Percentiles rank a stretch among this genome's conserved stretches.
These are phyloP conservation scores for Backusella westeae DNA, from an alignment of 192 early-diverging fungal species.

Conservation along the genomic window DNA sequence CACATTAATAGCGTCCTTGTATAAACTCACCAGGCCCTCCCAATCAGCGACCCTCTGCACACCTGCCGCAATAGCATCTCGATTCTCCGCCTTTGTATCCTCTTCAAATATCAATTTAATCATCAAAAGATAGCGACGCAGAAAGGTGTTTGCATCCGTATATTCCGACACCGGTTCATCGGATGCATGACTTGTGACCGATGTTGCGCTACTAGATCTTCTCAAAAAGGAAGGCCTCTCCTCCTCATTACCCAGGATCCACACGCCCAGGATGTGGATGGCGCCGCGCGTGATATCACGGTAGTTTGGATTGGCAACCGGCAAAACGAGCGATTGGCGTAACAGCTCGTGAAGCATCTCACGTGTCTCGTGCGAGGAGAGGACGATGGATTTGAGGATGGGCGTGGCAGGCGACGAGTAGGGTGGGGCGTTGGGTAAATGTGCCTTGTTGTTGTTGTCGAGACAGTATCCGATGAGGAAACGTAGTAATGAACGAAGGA, in stretches of 20 bases:
- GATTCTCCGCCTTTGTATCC: conserved; percentile 29
- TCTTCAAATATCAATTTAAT: conserved; percentile 62
- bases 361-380: conserved; percentile 53
- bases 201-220: conserved; percentile 11
- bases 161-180: conserved; percentile 15
- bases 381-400: conserved; percentile 59
- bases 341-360: conserved; percentile 80
- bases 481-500: conserved; percentile 60
- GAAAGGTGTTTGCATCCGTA: conserved; percentile 54
- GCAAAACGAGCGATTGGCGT: conserved; percentile 66
- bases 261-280: conserved; percentile 63
- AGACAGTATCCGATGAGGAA: conserved; percentile 69
- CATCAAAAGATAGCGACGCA: conserved; percentile 67
- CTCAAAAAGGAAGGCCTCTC: conserved; percentile 69
- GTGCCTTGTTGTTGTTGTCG: conserved; percentile 47
- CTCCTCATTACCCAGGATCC: conserved; percentile 67
- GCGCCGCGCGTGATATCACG: conserved; percentile 65
- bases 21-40: conserved; percentile 50
- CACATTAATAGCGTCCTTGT: conserved; percentile 67
- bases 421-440: conserved; percentile 20
- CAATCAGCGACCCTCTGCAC: conserved; percentile 30
- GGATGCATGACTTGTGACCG: conserved; percentile 1
- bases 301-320: conserved; percentile 48
- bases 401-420: conserved; percentile 56
- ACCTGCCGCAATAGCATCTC: neutral